A percentile compares a stretch with the other conserved stretches of the same genome.
Evolutionary conservation across 371 early-diverging fungal species (phyloP).

Genomic region (Parasitella parasitica): DNA sequence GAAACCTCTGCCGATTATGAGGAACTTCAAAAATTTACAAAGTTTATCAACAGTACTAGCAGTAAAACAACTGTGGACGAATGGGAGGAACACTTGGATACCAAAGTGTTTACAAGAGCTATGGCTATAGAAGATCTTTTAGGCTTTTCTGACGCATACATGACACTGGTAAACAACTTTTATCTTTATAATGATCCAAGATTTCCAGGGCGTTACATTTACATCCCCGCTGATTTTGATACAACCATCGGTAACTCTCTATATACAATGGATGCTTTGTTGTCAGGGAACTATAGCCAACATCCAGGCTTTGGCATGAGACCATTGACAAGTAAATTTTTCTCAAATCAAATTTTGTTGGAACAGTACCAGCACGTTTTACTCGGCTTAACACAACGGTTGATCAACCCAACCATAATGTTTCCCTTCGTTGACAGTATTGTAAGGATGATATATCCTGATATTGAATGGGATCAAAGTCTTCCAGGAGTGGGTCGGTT

Average conservation of each 20-base stretch:
- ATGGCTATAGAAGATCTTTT: conserved; percentile 32
- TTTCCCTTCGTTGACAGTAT: conserved; percentile 20
- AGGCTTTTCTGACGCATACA: conserved; percentile 33
- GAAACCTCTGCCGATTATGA: conserved; percentile 2
- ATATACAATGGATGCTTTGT: not conserved
- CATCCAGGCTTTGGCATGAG: conserved; percentile 24
- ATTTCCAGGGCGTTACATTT: conserved; percentile 15
- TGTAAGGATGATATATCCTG: conserved; percentile 9
- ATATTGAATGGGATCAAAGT: conserved; percentile 4
- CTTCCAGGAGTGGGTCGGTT: no score
- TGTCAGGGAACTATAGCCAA: conserved; percentile 26
- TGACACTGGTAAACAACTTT: conserved; percentile 26
- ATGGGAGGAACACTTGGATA: conserved; percentile 31
- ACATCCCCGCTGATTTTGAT: conserved; percentile 35
- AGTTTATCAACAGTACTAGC: conserved; percentile 19
- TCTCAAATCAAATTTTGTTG: not conserved
- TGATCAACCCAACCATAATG: conserved; percentile 9
- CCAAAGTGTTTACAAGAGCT: conserved; percentile 21
- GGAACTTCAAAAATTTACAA: conserved; percentile 26
- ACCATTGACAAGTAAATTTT: conserved; percentile 14
- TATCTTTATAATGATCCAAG: conserved; percentile 24
- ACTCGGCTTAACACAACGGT: conserved; percentile 1
- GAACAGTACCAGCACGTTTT: conserved; percentile 7
- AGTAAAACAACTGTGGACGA: not conserved
- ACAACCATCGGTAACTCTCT: conserved; percentile 20